phyloP scores from a whole-genome alignment of 2,329 filamentous ascomycete genomes.

The Tolypocladium guangdongense region DNA sequence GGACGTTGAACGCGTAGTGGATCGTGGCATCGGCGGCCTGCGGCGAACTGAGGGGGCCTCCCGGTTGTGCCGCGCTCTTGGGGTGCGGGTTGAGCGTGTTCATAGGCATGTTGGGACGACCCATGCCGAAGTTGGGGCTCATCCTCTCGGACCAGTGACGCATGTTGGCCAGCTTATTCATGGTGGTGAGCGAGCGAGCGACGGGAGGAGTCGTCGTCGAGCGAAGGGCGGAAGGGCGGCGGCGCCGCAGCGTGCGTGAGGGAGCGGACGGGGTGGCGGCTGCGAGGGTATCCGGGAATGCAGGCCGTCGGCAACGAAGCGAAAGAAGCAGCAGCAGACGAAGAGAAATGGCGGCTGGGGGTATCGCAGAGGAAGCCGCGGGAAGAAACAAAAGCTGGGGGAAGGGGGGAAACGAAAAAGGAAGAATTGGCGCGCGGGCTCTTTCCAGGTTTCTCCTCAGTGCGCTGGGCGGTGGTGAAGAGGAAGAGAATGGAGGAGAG shows the following conservation, averaged over 20 bases:
- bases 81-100: slow-evolving; percentile 45
- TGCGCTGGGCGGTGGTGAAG: slow-evolving; percentile 3
- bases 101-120: slow-evolving; percentile 46
- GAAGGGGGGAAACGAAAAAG: slow-evolving; percentile 6
- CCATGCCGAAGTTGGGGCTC: slow-evolving; percentile 57
- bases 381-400: slow-evolving; percentile 1
- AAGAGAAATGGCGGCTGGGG: slow-evolving; percentile 7
- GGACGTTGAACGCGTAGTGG: slow-evolving; percentile 94
- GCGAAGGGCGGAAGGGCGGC: slow-evolving; percentile 1
- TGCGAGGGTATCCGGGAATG: slow-evolving; percentile 12
- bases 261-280: slow-evolving; percentile 11
- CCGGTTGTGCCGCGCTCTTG: slow-evolving; percentile 41
- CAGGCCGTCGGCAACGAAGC: slow-evolving; percentile 5
- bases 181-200: slow-evolving; percentile 34
- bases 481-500: slow-evolving; percentile 6
- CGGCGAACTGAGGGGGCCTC: slow-evolving; percentile 52
- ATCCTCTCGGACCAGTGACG: slow-evolving; percentile 63
- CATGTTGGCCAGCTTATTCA: slow-evolving; percentile 64
- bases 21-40: slow-evolving; percentile 66
- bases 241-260: slow-evolving; percentile 4
- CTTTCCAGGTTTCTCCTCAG: slow-evolving; percentile 7
- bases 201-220: background rate
- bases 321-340: slow-evolving; percentile 6
- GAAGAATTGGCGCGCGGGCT: slow-evolving; percentile 6
- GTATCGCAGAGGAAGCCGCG: slow-evolving; percentile 6